These are phyloP conservation scores for Brassica napus DNA, from an alignment of 345 rosid species.

Conservation along the genomic window DNA sequence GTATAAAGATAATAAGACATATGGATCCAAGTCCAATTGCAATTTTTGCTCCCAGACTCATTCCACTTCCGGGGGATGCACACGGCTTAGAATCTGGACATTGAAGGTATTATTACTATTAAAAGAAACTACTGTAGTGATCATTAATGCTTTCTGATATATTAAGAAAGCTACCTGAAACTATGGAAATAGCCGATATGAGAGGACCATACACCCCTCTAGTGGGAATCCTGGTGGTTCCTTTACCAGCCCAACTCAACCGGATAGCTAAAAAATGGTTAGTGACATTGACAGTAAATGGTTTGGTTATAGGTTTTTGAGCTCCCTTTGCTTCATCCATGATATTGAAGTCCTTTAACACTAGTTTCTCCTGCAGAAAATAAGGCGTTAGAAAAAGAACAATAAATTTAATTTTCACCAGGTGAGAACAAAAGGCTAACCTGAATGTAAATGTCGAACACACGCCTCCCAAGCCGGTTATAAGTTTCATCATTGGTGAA, in stretches of 20 bases:
- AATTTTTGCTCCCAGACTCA: constrained; percentile 24
- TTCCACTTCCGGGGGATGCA: constrained; percentile 5
- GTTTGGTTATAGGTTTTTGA: constrained; percentile 39
- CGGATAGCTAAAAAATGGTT: constrained; percentile 48
- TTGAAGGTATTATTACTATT: constrained; percentile 6
- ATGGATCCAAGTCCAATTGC: constrained; percentile 40
- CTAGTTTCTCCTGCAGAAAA: constrained; percentile 47
- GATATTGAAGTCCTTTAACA: constrained; percentile 55
- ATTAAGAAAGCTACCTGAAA: constrained; percentile 44
- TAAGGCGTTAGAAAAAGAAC: constrained; percentile 19
- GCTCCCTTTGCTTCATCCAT: constrained; percentile 53
- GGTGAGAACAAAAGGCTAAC: constrained; percentile 30
- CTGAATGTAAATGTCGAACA: constrained; percentile 67
- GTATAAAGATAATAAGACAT: constrained; percentile 37
- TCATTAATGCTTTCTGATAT: neutral
- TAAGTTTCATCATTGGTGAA: constrained; percentile 51
- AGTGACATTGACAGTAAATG: constrained; percentile 40
- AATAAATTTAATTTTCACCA: constrained; percentile 5
- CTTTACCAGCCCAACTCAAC: constrained; percentile 62
- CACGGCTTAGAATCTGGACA: constrained; percentile 41
- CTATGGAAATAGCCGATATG: constrained; percentile 56
- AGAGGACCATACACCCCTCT: constrained; percentile 61
- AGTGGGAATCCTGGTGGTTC: constrained; percentile 52
- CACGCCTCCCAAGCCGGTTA: constrained; percentile 60
- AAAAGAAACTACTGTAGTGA: constrained; percentile 7